Percentiles rank a stretch among this genome's conserved stretches.
Conservation (phyloP, 192 early-diverging fungal species). For the Coemansia sp. region DNA sequence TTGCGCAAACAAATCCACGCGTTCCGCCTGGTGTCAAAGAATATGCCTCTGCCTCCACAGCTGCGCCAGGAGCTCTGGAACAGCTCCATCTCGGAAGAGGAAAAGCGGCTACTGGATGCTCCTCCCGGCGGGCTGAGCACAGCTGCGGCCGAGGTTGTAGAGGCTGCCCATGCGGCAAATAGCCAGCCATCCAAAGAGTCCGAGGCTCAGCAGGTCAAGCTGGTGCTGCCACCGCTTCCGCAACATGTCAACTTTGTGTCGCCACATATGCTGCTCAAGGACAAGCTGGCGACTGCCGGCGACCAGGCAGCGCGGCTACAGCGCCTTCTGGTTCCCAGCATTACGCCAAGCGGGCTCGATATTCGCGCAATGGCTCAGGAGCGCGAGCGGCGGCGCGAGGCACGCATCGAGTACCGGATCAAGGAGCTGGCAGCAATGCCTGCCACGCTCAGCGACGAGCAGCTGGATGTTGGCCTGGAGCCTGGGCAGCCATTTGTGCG, state of each 20-base stretch:
- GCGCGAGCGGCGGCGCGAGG: constrained; percentile 69
- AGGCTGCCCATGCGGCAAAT: constrained; percentile 49
- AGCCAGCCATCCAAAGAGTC: constrained; percentile 2
- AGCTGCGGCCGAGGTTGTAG: constrained; percentile 55
- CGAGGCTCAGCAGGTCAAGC: constrained; percentile 28
- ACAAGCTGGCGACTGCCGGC: constrained; percentile 52
- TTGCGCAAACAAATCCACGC: constrained; percentile 83
- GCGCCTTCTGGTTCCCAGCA: constrained; percentile 68
- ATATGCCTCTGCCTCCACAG: constrained; percentile 71
- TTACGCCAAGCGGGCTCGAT: constrained; percentile 78
- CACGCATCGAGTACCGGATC: constrained; percentile 75
- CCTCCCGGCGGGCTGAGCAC: constrained; percentile 33
- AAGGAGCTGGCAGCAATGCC: constrained; percentile 71
- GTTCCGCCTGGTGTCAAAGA: constrained; percentile 76
- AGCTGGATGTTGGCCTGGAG: constrained; percentile 14
- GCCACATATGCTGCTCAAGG: constrained; percentile 60
- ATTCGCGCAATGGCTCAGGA: constrained; percentile 71
- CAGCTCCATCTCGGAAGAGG: constrained; percentile 25
- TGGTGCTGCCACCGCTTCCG: constrained; percentile 27
- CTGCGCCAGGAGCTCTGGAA: constrained; percentile 71
- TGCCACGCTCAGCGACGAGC: constrained; percentile 62
- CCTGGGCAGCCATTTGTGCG: constrained; percentile 18
- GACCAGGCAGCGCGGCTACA: constrained; percentile 57
- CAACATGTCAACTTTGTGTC: constrained; percentile 43
- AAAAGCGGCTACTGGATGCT: constrained; percentile 47